phyloP scores from a whole-genome alignment of 345 rosid genomes.

The Hibiscus trionum region DNA sequence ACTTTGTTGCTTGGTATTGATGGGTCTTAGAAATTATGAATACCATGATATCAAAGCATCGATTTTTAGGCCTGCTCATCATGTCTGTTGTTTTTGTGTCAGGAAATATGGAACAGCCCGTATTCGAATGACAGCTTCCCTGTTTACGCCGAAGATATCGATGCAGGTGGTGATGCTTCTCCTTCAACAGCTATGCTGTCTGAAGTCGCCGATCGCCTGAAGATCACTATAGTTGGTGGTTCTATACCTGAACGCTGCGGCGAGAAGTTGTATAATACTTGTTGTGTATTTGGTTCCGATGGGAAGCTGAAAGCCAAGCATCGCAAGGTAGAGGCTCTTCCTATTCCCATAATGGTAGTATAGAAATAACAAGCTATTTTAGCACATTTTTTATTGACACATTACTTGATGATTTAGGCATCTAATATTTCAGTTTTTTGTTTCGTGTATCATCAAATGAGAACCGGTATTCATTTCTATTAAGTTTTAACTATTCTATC shows the following conservation, averaged over 20 bases:
- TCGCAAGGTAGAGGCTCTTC: slow-evolving; percentile 48
- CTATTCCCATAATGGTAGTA: neutral
- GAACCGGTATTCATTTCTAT: no score
- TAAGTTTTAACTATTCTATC: neutral
- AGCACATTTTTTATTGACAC: neutral
- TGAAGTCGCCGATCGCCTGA: slow-evolving; percentile 51
- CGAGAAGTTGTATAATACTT: slow-evolving; percentile 67
- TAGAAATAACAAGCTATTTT: neutral
- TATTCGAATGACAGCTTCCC: slow-evolving; percentile 91
- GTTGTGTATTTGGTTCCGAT: slow-evolving; percentile 72
- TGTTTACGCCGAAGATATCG: slow-evolving; percentile 82
- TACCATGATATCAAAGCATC: neutral
- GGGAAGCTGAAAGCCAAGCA: slow-evolving; percentile 85
- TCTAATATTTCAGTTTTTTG: neutral
- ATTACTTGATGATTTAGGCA: neutral
- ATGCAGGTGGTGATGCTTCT: slow-evolving; percentile 55
- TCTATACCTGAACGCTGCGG: slow-evolving; percentile 73
- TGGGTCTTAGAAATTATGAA: neutral
- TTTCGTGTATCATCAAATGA: neutral
- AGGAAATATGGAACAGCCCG: slow-evolving; percentile 96
- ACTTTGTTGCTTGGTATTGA: no score
- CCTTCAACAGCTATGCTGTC: slow-evolving; percentile 88
- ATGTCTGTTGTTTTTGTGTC: slow-evolving; percentile 11
- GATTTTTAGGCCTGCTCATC: neutral
- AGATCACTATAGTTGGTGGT: slow-evolving; percentile 81